Conservation (phyloP, 176 grass and related monocot genomes). For the Ampelocalamus luodianensis region DNA sequence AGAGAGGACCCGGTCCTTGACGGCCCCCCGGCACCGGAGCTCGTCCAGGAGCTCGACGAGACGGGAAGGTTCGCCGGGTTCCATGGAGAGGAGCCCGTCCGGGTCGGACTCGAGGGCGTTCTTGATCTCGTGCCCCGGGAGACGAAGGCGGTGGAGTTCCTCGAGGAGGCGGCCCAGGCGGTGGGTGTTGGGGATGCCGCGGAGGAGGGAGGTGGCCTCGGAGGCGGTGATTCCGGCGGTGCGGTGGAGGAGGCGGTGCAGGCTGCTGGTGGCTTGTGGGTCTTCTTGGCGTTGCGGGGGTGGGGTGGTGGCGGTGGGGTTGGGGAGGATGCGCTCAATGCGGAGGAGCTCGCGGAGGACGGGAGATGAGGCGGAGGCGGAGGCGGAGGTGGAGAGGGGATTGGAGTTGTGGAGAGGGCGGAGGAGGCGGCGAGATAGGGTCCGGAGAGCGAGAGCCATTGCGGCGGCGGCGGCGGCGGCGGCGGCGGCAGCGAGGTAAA, state of each 20-base stretch:
- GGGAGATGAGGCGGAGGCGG: not conserved
- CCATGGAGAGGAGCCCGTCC: constrained; percentile 62
- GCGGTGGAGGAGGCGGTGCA: constrained; percentile 5
- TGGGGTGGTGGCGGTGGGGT: not conserved
- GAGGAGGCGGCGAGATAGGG: not conserved
- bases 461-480: constrained; percentile 9
- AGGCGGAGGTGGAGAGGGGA: constrained; percentile 16
- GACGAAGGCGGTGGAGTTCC: constrained; percentile 59
- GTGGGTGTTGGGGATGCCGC: not conserved
- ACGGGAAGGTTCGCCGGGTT: constrained; percentile 64
- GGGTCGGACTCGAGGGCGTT: constrained; percentile 44
- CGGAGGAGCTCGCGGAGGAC: constrained; percentile 49
- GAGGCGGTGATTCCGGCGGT: not conserved
- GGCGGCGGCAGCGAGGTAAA: not conserved
- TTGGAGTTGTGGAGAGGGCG: not conserved
- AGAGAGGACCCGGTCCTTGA: constrained; percentile 48
- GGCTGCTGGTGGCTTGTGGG: not conserved
- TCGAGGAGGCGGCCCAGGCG: constrained; percentile 52
- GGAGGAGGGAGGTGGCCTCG: constrained; percentile 36
- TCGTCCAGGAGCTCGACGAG: constrained; percentile 52
- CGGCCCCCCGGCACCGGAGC: constrained; percentile 60
- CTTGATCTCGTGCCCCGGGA: constrained; percentile 51
- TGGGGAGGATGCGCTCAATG: constrained; percentile 57
- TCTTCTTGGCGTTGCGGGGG: not conserved
- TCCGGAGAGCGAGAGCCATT: constrained; percentile 34